These are phyloP conservation scores for Cucurbita argyrosperma DNA, from an alignment of 306 rosid species.

Conservation along the genomic window DNA sequence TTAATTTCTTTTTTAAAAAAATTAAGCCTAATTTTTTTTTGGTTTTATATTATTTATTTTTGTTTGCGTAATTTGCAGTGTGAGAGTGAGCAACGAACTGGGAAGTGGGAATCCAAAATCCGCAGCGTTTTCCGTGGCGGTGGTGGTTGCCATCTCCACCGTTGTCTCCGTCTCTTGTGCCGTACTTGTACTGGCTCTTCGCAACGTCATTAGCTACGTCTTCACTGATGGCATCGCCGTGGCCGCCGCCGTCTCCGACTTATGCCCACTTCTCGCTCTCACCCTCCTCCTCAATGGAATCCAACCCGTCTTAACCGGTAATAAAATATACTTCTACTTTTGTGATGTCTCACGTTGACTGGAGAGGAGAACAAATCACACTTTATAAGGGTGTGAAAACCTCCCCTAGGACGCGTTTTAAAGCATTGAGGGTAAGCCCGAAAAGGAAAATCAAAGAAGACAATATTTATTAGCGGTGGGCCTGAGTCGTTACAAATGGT, in stretches of 20 bases:
- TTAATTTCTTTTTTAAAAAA: too few relatives aligned
- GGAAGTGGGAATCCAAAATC: slow-evolving; percentile 61
- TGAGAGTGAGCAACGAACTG: slow-evolving; percentile 59
- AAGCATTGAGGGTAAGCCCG: too few relatives aligned
- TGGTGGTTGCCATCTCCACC: slow-evolving; percentile 28
- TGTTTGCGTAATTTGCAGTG: slow-evolving; percentile 14
- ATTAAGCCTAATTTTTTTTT: too few relatives aligned
- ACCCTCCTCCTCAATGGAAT: slow-evolving; percentile 54
- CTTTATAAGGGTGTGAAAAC: too few relatives aligned
- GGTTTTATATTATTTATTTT: not conserved
- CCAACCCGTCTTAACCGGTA: slow-evolving; percentile 62
- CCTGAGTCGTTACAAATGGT: too few relatives aligned
- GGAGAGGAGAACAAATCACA: too few relatives aligned
- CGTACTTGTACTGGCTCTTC: slow-evolving; percentile 24
- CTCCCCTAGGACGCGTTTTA: too few relatives aligned
- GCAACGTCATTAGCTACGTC: slow-evolving; percentile 41
- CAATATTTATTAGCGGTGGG: too few relatives aligned
- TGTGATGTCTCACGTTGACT: too few relatives aligned
- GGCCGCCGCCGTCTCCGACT: slow-evolving; percentile 43
- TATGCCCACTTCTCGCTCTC: slow-evolving; percentile 39
- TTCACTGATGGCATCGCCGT: slow-evolving; percentile 42
- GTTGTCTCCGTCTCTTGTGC: slow-evolving; percentile 29
- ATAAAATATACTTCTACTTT: not conserved
- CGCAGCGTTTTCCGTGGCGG: slow-evolving; percentile 37
- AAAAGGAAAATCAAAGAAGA: too few relatives aligned